phyloP scores from a whole-genome alignment of 192 early-diverging fungal species.

The Backusella circina region DNA sequence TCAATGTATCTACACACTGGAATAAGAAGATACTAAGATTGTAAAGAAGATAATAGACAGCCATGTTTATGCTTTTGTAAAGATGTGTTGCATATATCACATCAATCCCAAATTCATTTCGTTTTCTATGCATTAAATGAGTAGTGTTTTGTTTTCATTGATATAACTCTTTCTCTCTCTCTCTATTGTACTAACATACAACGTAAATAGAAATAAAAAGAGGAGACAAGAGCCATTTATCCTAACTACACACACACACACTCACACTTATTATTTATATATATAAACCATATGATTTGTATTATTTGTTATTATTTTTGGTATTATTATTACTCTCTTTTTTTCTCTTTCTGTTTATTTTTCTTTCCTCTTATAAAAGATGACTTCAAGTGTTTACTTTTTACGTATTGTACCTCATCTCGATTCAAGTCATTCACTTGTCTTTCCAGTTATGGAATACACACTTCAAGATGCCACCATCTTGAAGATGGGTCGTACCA shows the following conservation, averaged over 20 bases:
- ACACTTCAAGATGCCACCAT: slow-evolving; percentile 21
- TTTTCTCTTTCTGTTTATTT: not conserved
- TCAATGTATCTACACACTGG: too few species aligned
- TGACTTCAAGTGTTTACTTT: not conserved
- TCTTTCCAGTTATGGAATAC: slow-evolving; percentile 55
- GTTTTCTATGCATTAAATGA: too few species aligned
- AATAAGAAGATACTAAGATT: too few species aligned
- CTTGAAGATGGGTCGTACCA: slow-evolving; percentile 39
- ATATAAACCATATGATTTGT: not conserved
- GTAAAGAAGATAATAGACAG: too few species aligned
- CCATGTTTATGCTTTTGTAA: too few species aligned
- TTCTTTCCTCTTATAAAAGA: not conserved
- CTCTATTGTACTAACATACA: too few species aligned
- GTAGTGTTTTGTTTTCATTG: too few species aligned
- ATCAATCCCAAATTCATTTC: too few species aligned
- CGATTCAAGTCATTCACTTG: slow-evolving; percentile 49
- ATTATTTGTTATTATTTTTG: not conserved
- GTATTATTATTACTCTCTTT: not conserved
- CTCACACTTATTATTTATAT: not conserved
- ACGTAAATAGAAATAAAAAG: not conserved
- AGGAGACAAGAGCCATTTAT: not conserved
- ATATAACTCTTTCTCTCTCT: too few species aligned
- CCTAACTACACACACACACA: not conserved
- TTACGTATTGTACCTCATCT: slow-evolving; percentile 59
- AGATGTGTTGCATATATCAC: too few species aligned